These are phyloP conservation scores for Sporisorium sorghi DNA, from an alignment of 1,284 basidiomycete genomes.

Conservation along the genomic window DNA sequence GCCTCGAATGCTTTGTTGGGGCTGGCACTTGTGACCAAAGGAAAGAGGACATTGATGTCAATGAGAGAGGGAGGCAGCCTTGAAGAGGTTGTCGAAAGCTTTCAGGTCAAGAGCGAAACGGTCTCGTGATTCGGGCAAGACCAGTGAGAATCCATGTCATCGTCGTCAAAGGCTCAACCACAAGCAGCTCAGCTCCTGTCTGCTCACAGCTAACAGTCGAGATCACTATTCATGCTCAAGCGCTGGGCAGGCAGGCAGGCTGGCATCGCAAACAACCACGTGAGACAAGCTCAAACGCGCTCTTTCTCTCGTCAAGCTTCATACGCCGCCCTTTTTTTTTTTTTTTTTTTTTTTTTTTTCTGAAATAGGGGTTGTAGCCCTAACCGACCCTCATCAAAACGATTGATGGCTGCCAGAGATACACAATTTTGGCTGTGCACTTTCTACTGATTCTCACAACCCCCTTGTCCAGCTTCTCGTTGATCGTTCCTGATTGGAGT, in stretches of 20 bases:
- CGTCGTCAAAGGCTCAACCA: background rate
- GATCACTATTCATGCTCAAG: background rate
- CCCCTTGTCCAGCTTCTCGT: background rate
- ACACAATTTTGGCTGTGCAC: background rate
- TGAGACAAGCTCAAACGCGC: constrained; percentile 10
- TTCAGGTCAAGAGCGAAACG: no score
- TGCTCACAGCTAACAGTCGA: background rate
- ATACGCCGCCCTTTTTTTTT: constrained; percentile 8
- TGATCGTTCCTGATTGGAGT: background rate
- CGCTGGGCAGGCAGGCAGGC: background rate
- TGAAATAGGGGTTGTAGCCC: constrained; percentile 1
- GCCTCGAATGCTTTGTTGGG: constrained; percentile 5
- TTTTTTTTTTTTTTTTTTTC: no score
- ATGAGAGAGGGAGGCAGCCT: background rate
- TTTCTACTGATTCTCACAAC: background rate
- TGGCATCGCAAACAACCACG: constrained; percentile 3
- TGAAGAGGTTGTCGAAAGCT: no score
- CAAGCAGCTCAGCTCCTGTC: background rate
- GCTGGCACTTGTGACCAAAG: no score
- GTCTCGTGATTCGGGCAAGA: constrained; percentile 1
- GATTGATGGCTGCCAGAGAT: background rate
- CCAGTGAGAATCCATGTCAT: background rate
- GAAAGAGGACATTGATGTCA: constrained; percentile 3
- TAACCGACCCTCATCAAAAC: constrained; percentile 1
- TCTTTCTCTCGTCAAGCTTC: background rate